Conservation (phyloP, 352 stramenopile species). For the Phytopythium ostracodes region DNA sequence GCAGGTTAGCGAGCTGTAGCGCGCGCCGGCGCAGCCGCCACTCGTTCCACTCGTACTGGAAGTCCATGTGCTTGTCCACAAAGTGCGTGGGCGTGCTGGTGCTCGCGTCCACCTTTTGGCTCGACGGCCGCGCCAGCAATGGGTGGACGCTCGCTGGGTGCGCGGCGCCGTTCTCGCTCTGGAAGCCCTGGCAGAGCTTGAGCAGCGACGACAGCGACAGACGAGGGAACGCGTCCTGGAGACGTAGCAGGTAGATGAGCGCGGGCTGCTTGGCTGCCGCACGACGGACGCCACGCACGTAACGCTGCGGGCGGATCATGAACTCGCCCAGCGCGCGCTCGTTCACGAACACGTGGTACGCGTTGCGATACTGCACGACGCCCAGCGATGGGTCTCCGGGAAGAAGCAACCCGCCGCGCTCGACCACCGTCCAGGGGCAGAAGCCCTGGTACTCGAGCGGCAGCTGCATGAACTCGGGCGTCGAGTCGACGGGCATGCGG, state of each 20-base stretch:
- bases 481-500: conserved; percentile 88
- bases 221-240: conserved; percentile 85
- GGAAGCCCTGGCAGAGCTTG: conserved; percentile 49
- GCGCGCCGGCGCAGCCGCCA: conserved; percentile 89
- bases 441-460: conserved; percentile 93
- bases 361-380: conserved; percentile 87
- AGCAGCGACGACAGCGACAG: conserved; percentile 70
- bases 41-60: conserved; percentile 94
- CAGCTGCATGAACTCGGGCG: conserved; percentile 93
- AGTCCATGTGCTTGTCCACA: conserved; percentile 89
- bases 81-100: conserved; percentile 92
- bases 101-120: conserved; percentile 79
- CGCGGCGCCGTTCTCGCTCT: conserved; percentile 19
- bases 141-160: conserved; percentile 37
- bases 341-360: conserved; percentile 93
- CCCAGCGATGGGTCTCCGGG: conserved; percentile 89
- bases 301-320: conserved; percentile 79
- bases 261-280: conserved; percentile 74
- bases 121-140: conserved; percentile 39
- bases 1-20: conserved; percentile 90
- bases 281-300: conserved; percentile 71
- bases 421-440: conserved; percentile 90
- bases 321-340: conserved; percentile 86
- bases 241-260: conserved; percentile 89
- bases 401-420: conserved; percentile 85